These are phyloP conservation scores for Thymus mandschuricus DNA, from an alignment of 257 asterid species.

Conservation along the genomic window DNA sequence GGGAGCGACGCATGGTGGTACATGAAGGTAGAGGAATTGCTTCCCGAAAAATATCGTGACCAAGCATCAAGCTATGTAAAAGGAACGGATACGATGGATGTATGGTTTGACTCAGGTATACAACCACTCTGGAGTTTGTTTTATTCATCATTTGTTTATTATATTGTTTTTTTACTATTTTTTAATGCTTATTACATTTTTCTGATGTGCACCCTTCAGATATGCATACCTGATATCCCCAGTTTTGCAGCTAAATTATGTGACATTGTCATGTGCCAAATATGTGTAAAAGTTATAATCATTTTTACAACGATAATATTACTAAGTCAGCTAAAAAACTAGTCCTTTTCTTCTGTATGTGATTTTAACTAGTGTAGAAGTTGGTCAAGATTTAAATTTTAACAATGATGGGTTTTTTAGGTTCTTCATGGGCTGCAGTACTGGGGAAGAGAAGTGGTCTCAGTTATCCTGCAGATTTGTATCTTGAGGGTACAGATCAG, in stretches of 20 bases:
- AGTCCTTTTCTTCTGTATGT: background rate
- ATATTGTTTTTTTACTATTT: background rate
- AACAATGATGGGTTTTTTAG: conserved; percentile 40
- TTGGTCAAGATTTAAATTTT: background rate
- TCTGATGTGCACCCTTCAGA: background rate
- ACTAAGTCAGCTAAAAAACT: background rate
- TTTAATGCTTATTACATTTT: conserved; percentile 19
- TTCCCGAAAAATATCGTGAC: conserved; percentile 78
- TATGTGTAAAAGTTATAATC: background rate
- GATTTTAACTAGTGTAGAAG: background rate
- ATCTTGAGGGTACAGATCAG: conserved; percentile 99
- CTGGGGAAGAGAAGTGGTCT: conserved; percentile 75
- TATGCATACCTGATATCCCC: too few relatives aligned
- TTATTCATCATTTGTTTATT: background rate
- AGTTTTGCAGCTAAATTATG: background rate
- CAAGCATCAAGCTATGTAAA: conserved; percentile 76
- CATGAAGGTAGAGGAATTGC: conserved; percentile 90
- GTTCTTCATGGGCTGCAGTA: conserved; percentile 99
- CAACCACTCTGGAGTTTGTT: conserved; percentile 15
- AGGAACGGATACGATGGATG: conserved; percentile 99
- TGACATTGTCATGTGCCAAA: background rate
- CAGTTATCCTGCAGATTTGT: conserved; percentile 93
- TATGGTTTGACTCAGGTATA: conserved; percentile 98
- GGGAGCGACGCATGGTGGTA: conserved; percentile 99
- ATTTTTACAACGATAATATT: background rate